Percentiles rank a stretch among this genome's conserved stretches.
Conservation (phyloP, 2,329 filamentous ascomycete species). For the Dothidotthia symphoricarpi region DNA sequence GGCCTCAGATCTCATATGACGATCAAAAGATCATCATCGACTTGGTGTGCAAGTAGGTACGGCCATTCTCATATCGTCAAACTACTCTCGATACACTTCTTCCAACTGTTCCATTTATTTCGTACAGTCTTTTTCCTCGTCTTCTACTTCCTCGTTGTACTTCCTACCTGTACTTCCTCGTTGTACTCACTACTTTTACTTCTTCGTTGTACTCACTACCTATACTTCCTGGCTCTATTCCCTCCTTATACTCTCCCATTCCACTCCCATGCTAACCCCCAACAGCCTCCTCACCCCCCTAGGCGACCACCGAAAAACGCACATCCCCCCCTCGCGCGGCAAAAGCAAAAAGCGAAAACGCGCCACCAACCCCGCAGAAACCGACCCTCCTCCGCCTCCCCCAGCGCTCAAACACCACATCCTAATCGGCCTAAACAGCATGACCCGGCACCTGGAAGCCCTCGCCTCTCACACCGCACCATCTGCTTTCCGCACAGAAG, state of each 20-base stretch:
- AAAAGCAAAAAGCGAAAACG: slow-evolving; percentile 53
- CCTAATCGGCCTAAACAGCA: slow-evolving; percentile 63
- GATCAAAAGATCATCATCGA: slow-evolving; percentile 66
- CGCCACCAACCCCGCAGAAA: slow-evolving; percentile 6
- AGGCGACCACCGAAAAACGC: slow-evolving; percentile 58
- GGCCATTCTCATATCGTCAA: slow-evolving; percentile 3
- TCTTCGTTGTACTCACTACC: too few relatives aligned
- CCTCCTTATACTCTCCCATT: too few relatives aligned
- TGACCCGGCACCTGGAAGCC: slow-evolving; percentile 59
- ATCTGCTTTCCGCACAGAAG: neutral
- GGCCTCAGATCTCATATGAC: slow-evolving; percentile 59
- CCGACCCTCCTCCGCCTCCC: slow-evolving; percentile 44
- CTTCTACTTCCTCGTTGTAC: too few relatives aligned
- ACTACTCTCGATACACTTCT: slow-evolving; percentile 3
- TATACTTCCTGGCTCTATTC: too few relatives aligned
- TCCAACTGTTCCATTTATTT: neutral
- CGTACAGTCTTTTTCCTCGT: too few relatives aligned
- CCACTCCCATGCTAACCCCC: too few relatives aligned
- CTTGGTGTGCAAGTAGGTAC: slow-evolving; percentile 62
- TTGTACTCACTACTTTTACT: too few relatives aligned
- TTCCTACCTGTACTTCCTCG: too few relatives aligned
- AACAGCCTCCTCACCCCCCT: slow-evolving; percentile 62
- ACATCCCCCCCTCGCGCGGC: slow-evolving; percentile 60
- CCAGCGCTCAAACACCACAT: slow-evolving; percentile 53
- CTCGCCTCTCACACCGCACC: slow-evolving; percentile 33